Conservation (phyloP, 2,329 filamentous ascomycete genomes). For the Plenodomus biglobosus region DNA sequence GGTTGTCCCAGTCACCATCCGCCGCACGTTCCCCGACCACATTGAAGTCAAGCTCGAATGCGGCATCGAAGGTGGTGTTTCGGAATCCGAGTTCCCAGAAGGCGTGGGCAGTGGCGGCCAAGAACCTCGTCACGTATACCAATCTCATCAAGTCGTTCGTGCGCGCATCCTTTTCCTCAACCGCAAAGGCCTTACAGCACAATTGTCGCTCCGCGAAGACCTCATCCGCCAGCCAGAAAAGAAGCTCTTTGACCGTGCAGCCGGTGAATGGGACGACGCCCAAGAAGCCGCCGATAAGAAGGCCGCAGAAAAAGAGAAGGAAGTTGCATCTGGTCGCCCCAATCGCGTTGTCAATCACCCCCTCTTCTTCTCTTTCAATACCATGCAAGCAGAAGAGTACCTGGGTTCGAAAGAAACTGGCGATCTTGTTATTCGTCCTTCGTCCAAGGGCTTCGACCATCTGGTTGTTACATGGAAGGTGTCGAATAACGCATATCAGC, state of each 20-base stretch:
- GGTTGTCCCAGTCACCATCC: conserved; percentile 87
- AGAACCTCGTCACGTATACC: conserved; percentile 65
- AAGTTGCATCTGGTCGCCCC: conserved; percentile 78
- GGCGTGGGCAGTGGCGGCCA: conserved; percentile 55
- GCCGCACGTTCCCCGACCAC: conserved; percentile 87
- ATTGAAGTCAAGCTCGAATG: conserved; percentile 93
- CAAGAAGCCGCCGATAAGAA: conserved; percentile 76
- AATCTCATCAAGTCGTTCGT: conserved; percentile 78
- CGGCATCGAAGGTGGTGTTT: conserved; percentile 86
- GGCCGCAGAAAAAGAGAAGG: conserved; percentile 82
- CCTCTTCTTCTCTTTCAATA: conserved; percentile 90
- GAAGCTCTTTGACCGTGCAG: conserved; percentile 63
- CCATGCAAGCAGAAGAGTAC: conserved; percentile 89
- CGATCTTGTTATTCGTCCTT: conserved; percentile 92
- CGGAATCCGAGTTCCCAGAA: conserved; percentile 78
- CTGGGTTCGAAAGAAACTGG: conserved; percentile 82
- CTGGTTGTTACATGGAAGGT: conserved; percentile 98
- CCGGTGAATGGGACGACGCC: conserved; percentile 82
- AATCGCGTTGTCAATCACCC: conserved; percentile 98
- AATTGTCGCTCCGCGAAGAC: conserved; percentile 82
- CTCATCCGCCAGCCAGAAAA: conserved; percentile 64
- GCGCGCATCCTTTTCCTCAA: conserved; percentile 88
- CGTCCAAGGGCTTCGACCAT: conserved; percentile 93
- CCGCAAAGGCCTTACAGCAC: conserved; percentile 79
- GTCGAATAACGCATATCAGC: conserved; percentile 91